Evolutionary conservation across 352 stramenopile genomes (phyloP), one percentile per base, ranked within the genome.

Genomic region (Pythium rhizo-oryzae): DNA sequence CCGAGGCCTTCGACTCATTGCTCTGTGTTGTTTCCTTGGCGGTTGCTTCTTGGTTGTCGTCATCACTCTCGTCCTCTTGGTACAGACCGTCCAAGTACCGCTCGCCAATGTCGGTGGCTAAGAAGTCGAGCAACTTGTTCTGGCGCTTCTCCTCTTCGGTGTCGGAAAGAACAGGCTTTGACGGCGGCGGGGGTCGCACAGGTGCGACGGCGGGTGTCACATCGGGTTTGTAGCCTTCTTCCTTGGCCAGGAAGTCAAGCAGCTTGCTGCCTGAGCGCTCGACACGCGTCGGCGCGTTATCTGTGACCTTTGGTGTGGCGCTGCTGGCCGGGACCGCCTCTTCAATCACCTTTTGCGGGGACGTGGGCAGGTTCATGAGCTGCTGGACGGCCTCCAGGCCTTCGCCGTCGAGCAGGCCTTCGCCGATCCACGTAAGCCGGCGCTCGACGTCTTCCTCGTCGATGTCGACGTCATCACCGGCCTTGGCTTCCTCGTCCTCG

Each of bases 51-150:
- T 77, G 70, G 18, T 67, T 69, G 23, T 69, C 68, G 13, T 62
- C 71, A 21, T 75, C 81, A 18, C 67, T 77, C 21, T 81, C 72
- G 25, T 92, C 81, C 8, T 90, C 81, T 53, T 85, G 70, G 71
- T 92, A 92, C n/a, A 92, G 80, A 24, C 75, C 79, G 33, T 92
- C 75, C 7, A 92, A 62, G 65, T 92, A 92, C 8, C 78, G 66
- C 62, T 92, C 84, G 12, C 79, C 79, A n/a, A 88, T 69, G 59
- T 92, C 84, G n/a, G 78, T 87, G 35, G 84, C 84, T 8, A 92
- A 63, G 59, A 92, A 92, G 71, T 92, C 84, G 23, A 92, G 74
- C 35, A 92, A 64, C 62, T 92, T 92, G 55, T 75, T 87, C 57
- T 79, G 76, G 11, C 80, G 65, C 41, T 84, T 79, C 55, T 85